phyloP scores from a whole-genome alignment of 768 basidiomycete species.

The Cyathus striatus region DNA sequence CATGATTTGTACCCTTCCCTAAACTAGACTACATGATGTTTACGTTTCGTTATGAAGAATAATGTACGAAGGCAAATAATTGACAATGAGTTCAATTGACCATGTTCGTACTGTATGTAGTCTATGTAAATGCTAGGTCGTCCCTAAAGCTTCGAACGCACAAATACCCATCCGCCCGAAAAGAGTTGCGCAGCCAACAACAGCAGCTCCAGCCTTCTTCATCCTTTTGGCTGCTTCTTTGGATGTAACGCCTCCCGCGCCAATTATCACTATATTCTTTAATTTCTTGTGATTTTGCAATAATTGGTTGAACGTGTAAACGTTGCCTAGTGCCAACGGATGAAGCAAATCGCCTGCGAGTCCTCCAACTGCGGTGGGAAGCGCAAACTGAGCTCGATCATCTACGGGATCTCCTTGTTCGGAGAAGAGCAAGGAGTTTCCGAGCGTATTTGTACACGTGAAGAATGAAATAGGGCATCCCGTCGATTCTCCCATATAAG shows the following conservation, averaged over 20 bases:
- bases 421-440: slow-evolving; percentile 58
- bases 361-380: slow-evolving; percentile 65
- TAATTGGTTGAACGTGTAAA: slow-evolving; percentile 52
- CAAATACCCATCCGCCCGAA: slow-evolving; percentile 48
- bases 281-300: slow-evolving; percentile 38
- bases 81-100: too few relatives aligned
- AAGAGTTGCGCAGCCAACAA: slow-evolving; percentile 57
- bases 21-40: too few relatives aligned
- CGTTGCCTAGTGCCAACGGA: slow-evolving; percentile 74
- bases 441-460: slow-evolving; percentile 79
- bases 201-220: slow-evolving; percentile 67
- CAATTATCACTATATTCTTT: slow-evolving; percentile 55
- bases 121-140: too few relatives aligned
- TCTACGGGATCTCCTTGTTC: slow-evolving; percentile 38
- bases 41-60: too few relatives aligned
- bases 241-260: slow-evolving; percentile 77
- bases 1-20: too few relatives aligned
- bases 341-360: slow-evolving; percentile 77
- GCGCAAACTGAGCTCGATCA: slow-evolving; percentile 35
- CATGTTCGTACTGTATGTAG: too few relatives aligned
- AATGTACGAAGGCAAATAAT: too few relatives aligned
- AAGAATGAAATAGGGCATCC: slow-evolving; percentile 60
- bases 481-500: slow-evolving; percentile 3
- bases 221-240: slow-evolving; percentile 59
- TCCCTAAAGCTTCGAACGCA: slow-evolving; percentile 44